Conservation (phyloP, 768 basidiomycete genomes). For the Dentipellis fragilis region DNA sequence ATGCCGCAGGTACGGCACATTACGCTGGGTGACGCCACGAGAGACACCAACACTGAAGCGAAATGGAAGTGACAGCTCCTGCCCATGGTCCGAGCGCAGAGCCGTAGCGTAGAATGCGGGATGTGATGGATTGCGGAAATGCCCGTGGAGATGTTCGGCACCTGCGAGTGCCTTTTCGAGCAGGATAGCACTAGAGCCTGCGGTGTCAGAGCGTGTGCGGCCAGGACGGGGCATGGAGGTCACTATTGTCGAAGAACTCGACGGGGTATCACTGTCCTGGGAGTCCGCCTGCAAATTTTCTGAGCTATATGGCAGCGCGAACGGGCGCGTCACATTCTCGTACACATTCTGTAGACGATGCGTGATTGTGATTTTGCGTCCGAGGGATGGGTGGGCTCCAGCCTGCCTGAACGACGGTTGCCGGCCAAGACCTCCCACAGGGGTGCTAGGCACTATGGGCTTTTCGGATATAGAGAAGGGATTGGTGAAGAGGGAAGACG, state of each 20-base stretch:
- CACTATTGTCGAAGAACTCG: conserved; percentile 10
- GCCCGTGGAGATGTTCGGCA: conserved; percentile 26
- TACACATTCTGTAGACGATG: conserved; percentile 36
- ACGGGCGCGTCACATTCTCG: conserved; percentile 41
- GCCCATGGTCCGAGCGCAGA: conserved; percentile 33
- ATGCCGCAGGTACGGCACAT: conserved; percentile 84
- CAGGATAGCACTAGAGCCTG: conserved; percentile 21
- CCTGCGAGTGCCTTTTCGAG: conserved; percentile 24
- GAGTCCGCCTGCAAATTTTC: conserved; percentile 1
- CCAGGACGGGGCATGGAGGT: conserved; percentile 1
- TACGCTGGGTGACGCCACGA: conserved; percentile 47
- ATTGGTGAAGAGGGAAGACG: conserved; percentile 37
- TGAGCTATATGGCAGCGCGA: conserved; percentile 31
- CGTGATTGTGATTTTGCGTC: conserved; percentile 35
- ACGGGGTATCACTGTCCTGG: neutral
- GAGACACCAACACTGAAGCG: conserved; percentile 46
- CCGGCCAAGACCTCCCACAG: neutral
- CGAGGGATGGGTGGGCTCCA: conserved; percentile 20
- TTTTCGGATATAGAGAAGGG: conserved; percentile 23
- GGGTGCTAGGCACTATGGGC: conserved; percentile 16
- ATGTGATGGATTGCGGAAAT: conserved; percentile 34
- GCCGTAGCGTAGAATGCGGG: conserved; percentile 42
- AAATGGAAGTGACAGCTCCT: conserved; percentile 48
- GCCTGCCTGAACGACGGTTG: conserved; percentile 19
- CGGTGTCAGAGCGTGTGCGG: conserved; percentile 22